Base-by-base conservation (phyloP, 2,329 filamentous ascomycete genomes). In the Cryphonectria japonica region DNA sequence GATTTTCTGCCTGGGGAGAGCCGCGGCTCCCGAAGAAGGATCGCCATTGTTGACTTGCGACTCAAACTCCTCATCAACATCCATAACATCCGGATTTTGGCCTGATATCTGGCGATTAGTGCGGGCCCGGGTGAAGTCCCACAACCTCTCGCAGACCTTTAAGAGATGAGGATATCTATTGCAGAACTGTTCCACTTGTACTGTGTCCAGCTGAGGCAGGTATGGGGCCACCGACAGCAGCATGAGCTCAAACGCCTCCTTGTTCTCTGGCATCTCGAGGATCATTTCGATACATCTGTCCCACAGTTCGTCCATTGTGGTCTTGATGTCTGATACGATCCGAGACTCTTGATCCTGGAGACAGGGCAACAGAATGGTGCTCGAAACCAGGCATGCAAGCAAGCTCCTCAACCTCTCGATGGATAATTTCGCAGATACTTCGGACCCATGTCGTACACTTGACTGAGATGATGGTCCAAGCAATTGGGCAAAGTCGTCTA, bases 11-110 rank as follows among this genome's bases (percentile, higher is more conserved):
- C 87, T 83, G 59, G 88, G 83, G 59, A 89, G 77, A 22, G 85
- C 77, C 29, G 79, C 75, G 1, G 74, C 71, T 43, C 80, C 82
- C 41, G 82, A 78, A 1, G 77, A 72, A 22, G 79, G 77, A 65
- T 82, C 84, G 37, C 78, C 81, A 34, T 83, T 83, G 73, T 85
- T 89, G 67, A 82, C 82, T 74, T 91, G 88, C 0, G 89, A 89
- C 57, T 88, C 87, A 69, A 91, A 89, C 1, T 87, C 87, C 16
- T 86, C 84, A 75, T 94, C 92, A 6, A 94, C 76, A 69, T 93
- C 90, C 89, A 93, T 91, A 7, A 84, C 77, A 74, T 91, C 88
- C 2, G 81, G 74, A 13, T 84, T 80, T 4, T 83, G 76, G 11
- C 75, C 74, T 1, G 78, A 79, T 0, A 77, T 77, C 65, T 81